Percentiles rank a stretch among this genome's conserved stretches.
Conservation (phyloP, 2,329 filamentous ascomycete species). For the Microascus cirrosus region DNA sequence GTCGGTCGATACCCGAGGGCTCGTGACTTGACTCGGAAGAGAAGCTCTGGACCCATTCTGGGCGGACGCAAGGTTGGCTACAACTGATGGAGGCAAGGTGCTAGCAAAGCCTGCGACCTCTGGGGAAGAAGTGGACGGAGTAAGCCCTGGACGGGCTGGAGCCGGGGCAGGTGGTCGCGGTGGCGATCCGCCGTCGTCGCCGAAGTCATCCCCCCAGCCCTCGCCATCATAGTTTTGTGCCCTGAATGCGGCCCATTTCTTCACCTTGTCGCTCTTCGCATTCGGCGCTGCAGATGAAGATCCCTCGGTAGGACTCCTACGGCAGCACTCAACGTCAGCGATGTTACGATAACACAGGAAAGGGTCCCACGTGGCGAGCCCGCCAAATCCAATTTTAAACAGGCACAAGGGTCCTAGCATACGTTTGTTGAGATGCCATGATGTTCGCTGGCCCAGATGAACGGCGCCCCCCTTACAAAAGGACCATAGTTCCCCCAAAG, state of each 20-base stretch:
- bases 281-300: not conserved
- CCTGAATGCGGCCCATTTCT: slow-evolving; percentile 91
- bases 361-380: not conserved
- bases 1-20: slow-evolving; percentile 6
- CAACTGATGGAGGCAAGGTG: slow-evolving; percentile 2
- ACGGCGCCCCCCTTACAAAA: not conserved
- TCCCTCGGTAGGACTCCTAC: not conserved
- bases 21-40: not conserved
- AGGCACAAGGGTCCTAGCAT: not conserved
- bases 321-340: not conserved
- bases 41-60: not conserved
- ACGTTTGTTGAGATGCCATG: not conserved
- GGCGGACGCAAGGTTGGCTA: not conserved
- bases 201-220: slow-evolving; percentile 72
- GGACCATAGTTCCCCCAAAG: not conserved
- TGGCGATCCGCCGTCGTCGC: slow-evolving; percentile 24
- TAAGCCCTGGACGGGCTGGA: not conserved
- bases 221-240: slow-evolving; percentile 81
- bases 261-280: slow-evolving; percentile 65
- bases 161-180: not conserved
- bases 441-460: not conserved
- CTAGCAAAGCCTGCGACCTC: not conserved
- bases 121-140: not conserved
- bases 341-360: not conserved
- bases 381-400: not conserved